Conservation (phyloP, 768 basidiomycete species). For the Naganishia friedmannii region DNA sequence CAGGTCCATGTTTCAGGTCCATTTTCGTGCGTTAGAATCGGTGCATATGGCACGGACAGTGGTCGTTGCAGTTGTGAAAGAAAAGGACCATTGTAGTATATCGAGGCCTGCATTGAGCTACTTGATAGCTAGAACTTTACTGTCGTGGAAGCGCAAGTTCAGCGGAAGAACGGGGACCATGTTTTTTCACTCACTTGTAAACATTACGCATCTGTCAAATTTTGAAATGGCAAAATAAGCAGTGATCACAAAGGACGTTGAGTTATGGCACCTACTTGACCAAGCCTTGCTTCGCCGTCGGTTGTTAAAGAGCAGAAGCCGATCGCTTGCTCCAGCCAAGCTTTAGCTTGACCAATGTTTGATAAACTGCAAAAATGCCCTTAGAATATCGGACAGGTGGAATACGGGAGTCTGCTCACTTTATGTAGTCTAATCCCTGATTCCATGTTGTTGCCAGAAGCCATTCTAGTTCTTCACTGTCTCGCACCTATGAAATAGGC, state of each 20-base stretch:
- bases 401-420: neutral
- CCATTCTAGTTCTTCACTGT: constrained; percentile 12
- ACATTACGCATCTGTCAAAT: constrained; percentile 12
- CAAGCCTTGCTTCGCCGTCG: neutral
- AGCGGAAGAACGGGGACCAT: neutral
- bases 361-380: neutral
- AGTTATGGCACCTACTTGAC: neutral
- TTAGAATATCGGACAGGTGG: neutral
- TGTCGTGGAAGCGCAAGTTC: neutral
- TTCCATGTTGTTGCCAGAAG: constrained; percentile 16
- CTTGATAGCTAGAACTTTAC: neutral
- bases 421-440: constrained; percentile 14
- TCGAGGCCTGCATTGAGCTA: neutral
- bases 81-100: no score
- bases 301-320: neutral
- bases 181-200: neutral
- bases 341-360: constrained; percentile 11
- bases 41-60: no score
- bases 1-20: neutral
- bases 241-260: neutral
- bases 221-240: neutral
- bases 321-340: constrained; percentile 12
- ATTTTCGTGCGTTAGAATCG: no score
- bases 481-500: neutral
- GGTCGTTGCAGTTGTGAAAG: no score